Percentiles rank a stretch among this genome's conserved stretches.
phyloP scores from a whole-genome alignment of 2,329 filamentous ascomycete species.

The Pezicula neosporulosa region DNA sequence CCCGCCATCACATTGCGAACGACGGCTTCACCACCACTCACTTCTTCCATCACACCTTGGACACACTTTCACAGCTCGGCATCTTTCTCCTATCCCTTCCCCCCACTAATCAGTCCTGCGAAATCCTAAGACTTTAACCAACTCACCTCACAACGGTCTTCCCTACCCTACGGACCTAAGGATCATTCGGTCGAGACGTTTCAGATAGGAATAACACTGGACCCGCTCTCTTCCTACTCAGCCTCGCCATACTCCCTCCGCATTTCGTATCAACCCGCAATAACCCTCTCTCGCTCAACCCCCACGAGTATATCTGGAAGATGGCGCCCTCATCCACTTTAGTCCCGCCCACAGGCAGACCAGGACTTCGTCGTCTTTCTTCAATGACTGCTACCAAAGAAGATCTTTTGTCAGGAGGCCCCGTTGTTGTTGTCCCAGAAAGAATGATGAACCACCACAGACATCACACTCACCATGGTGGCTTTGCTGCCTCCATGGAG shows the following conservation, averaged over 20 bases:
- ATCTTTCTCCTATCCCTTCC: no score
- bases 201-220: neutral
- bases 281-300: no score
- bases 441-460: constrained; percentile 22
- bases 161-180: neutral
- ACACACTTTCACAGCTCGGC: no score
- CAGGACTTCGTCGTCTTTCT: constrained; percentile 27
- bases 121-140: no score
- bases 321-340: constrained; percentile 1
- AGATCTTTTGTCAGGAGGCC: constrained; percentile 25
- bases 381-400: constrained; percentile 29
- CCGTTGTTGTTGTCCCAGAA: constrained; percentile 29
- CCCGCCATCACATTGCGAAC: no score
- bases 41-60: no score
- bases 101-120: no score
- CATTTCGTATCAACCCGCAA: neutral
- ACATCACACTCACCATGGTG: constrained; percentile 20
- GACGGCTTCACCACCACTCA: no score
- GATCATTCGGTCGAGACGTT: neutral
- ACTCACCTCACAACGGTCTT: no score
- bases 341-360: constrained; percentile 14
- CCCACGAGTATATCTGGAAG: neutral
- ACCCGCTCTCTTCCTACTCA: neutral
- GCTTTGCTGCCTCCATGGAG: constrained; percentile 31
- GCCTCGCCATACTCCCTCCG: neutral